phyloP scores from a whole-genome alignment of 2,329 filamentous ascomycete species.

The Aspergillus luchuensis region DNA sequence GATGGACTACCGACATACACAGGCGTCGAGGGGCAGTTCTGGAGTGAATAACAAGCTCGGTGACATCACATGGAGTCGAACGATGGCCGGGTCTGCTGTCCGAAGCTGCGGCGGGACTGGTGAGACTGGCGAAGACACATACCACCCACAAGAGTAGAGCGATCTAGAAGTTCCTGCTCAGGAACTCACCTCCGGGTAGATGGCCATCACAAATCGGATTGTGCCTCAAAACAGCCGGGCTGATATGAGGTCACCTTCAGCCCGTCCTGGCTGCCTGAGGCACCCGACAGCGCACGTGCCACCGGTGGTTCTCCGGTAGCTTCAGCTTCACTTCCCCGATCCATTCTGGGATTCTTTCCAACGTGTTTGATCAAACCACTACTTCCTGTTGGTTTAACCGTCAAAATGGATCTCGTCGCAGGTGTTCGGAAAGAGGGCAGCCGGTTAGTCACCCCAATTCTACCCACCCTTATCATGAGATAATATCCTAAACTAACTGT shows the following conservation, averaged over 20 bases:
- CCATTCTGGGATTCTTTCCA: neutral
- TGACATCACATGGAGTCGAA: constrained; percentile 16
- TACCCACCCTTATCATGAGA: neutral
- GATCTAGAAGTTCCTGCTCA: neutral
- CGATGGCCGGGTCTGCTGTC: constrained; percentile 11
- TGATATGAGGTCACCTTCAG: constrained; percentile 22
- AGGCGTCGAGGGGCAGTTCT: constrained; percentile 21
- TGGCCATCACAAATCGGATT: neutral
- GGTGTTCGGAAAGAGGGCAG: constrained; percentile 87
- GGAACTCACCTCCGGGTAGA: neutral
- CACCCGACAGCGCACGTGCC: constrained; percentile 23
- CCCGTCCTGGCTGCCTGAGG: constrained; percentile 21
- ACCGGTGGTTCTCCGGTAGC: constrained; percentile 5
- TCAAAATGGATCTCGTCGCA: constrained; percentile 84
- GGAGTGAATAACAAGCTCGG: constrained; percentile 19
- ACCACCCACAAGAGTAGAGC: neutral
- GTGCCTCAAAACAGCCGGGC: neutral
- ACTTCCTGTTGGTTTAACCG: constrained; percentile 11
- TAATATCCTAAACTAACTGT: constrained; percentile 12
- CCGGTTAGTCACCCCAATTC: constrained; percentile 53
- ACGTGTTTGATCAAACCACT: neutral
- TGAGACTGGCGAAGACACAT: constrained; percentile 10
- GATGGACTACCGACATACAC: constrained; percentile 6
- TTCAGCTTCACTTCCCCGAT: neutral
- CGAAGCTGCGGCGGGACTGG: neutral